Evolutionary conservation across 2,329 filamentous ascomycete species (phyloP).

Genomic region (Hortaea werneckii): DNA sequence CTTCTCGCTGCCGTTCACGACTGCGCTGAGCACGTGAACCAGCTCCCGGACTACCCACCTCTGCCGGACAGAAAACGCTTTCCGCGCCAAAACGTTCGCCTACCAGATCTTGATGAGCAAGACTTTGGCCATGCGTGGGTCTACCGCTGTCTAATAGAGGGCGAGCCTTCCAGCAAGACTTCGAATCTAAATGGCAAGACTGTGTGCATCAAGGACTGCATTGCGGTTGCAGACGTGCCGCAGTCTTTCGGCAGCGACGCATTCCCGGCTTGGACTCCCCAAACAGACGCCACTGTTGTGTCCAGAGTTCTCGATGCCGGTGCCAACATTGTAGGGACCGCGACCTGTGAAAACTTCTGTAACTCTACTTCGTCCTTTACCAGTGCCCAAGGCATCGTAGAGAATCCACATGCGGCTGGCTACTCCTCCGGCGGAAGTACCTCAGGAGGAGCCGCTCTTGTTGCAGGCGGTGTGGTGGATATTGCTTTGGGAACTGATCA

Average conservation of each 20-base stretch:
- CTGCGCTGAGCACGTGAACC: constrained; percentile 5
- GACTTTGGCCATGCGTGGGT: constrained; percentile 5
- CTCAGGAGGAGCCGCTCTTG: constrained; percentile 34
- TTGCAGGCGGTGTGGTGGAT: constrained; percentile 30
- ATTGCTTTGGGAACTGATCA: constrained; percentile 30
- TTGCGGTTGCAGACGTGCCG: constrained; percentile 35
- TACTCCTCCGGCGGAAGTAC: constrained; percentile 38
- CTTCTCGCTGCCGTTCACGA: constrained; percentile 10
- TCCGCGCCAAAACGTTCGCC: constrained; percentile 2
- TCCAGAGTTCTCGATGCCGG: constrained; percentile 35
- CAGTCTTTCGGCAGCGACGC: constrained; percentile 35
- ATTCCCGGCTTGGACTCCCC: constrained; percentile 21
- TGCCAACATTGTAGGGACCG: constrained; percentile 34
- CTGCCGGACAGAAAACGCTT: constrained; percentile 9
- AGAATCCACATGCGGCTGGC: constrained; percentile 36
- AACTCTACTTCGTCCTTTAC: constrained; percentile 12
- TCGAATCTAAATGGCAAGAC: constrained; percentile 13
- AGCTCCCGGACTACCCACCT: constrained; percentile 10
- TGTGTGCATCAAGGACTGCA: constrained; percentile 39
- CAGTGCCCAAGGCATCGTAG: constrained; percentile 21
- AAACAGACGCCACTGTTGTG: constrained; percentile 38
- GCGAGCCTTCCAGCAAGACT: constrained; percentile 9
- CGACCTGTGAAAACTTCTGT: constrained; percentile 36
- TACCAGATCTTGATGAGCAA: neutral
- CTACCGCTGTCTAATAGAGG: constrained; percentile 8